Percentiles rank a stretch among this genome's conserved stretches.
Evolutionary conservation across 2,329 filamentous ascomycete species (phyloP).

Genomic region (Colletotrichum truncatum): DNA sequence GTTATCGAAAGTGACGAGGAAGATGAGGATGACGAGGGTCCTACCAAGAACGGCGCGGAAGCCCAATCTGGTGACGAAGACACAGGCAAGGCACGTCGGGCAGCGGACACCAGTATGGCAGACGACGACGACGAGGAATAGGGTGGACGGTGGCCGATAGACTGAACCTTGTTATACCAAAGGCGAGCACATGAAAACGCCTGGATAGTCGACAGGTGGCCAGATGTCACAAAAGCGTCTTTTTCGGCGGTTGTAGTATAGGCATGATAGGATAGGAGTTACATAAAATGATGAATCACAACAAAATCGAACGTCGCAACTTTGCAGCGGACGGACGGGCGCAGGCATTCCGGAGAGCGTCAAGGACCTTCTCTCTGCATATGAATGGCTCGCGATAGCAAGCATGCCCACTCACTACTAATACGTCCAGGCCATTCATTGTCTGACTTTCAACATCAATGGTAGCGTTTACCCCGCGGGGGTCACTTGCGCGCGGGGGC

Average conservation of each 20-base stretch:
- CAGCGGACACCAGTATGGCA: slow-evolving; percentile 51
- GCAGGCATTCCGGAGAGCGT: not conserved
- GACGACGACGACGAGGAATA: slow-evolving; percentile 46
- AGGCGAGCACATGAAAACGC: not conserved
- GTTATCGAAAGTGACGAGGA: slow-evolving; percentile 66
- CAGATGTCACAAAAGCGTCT: slow-evolving; percentile 18
- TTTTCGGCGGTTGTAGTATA: slow-evolving; percentile 22
- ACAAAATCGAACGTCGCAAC: too few species aligned
- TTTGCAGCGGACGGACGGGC: not conserved
- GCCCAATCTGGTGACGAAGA: slow-evolving; percentile 35
- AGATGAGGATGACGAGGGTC: slow-evolving; percentile 49
- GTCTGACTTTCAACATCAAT: too few species aligned
- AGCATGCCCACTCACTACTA: too few species aligned
- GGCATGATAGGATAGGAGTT: slow-evolving; percentile 20
- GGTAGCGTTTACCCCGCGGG: slow-evolving; percentile 9
- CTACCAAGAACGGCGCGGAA: slow-evolving; percentile 26
- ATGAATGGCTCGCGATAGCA: not conserved
- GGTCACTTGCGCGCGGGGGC: not conserved
- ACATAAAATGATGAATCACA: slow-evolving; percentile 18
- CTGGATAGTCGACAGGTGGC: slow-evolving; percentile 1
- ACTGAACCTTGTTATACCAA: not conserved
- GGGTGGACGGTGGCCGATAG: not conserved
- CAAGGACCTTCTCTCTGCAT: not conserved
- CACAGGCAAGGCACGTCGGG: slow-evolving; percentile 34
- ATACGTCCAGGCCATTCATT: too few species aligned